These are phyloP conservation scores for Fallopia convolvulus DNA, from an alignment of 148 eudicot species.

Conservation along the genomic window DNA sequence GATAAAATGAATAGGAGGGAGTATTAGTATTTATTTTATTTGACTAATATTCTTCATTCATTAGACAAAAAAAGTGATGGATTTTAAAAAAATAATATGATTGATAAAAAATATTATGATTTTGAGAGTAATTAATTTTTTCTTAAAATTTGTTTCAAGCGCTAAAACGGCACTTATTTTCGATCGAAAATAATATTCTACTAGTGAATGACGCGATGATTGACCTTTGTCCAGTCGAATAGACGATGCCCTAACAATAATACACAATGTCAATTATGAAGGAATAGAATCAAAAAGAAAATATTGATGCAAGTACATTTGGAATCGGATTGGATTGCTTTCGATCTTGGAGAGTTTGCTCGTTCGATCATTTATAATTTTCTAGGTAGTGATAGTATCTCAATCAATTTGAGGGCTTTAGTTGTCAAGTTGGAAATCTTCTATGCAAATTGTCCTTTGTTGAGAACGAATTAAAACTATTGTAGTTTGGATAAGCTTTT, in stretches of 20 bases:
- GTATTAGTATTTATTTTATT: too few species aligned
- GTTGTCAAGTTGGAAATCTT: neutral
- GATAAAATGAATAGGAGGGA: too few species aligned
- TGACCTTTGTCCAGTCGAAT: neutral
- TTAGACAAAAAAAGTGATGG: too few species aligned
- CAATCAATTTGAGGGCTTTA: neutral
- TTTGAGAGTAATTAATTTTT: too few species aligned
- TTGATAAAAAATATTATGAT: too few species aligned
- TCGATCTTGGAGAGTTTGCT: neutral
- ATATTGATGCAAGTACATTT: neutral
- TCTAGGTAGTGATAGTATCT: neutral
- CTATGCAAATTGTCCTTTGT: too few species aligned
- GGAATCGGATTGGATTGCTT: neutral
- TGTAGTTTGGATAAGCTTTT: neutral
- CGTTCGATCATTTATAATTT: neutral
- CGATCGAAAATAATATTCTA: neutral
- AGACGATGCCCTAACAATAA: neutral
- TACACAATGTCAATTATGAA: neutral
- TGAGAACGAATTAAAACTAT: neutral
- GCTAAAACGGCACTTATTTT: too few species aligned
- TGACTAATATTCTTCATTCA: too few species aligned
- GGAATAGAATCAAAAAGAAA: neutral
- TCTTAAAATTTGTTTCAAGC: too few species aligned
- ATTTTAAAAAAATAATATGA: too few species aligned
- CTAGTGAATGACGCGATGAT: conserved; percentile 1